Conservation (phyloP, 2,329 filamentous ascomycete species). For the Rutstroemia sp. region DNA sequence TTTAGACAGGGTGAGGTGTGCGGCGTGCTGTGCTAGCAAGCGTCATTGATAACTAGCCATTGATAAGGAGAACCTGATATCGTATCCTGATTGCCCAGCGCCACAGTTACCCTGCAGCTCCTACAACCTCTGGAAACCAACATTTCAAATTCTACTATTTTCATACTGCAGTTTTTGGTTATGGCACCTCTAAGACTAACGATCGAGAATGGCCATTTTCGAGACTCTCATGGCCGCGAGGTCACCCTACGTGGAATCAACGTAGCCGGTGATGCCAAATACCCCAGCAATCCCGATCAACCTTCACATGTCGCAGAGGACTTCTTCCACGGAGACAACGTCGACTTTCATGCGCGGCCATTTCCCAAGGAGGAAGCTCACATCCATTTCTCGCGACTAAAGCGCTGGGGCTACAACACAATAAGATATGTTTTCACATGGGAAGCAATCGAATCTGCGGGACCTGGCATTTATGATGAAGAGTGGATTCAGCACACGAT, state of each 20-base stretch:
- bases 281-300: constrained; percentile 71
- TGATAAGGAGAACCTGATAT: no score
- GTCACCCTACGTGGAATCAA: constrained; percentile 92
- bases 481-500: constrained; percentile 91
- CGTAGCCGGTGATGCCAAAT: constrained; percentile 82
- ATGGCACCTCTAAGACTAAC: constrained; percentile 73
- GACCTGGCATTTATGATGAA: constrained; percentile 88
- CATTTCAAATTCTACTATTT: background rate
- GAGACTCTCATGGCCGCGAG: constrained; percentile 74
- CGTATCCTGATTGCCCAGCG: no score
- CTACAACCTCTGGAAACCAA: background rate
- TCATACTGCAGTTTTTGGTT: constrained; percentile 2
- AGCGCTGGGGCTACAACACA: constrained; percentile 89
- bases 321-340: constrained; percentile 90
- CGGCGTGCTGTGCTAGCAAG: no score
- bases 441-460: constrained; percentile 94
- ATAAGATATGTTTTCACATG: constrained; percentile 97
- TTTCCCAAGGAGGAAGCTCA: constrained; percentile 79
- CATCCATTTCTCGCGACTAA: constrained; percentile 76
- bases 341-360: constrained; percentile 81
- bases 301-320: constrained; percentile 70
- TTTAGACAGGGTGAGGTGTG: no score
- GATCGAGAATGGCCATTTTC: constrained; percentile 80
- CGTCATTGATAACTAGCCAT: no score
- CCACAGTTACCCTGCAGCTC: no score